Evolutionary conservation across 2,329 filamentous ascomycete species (phyloP).

Genomic region (Myriangium duriaei): DNA sequence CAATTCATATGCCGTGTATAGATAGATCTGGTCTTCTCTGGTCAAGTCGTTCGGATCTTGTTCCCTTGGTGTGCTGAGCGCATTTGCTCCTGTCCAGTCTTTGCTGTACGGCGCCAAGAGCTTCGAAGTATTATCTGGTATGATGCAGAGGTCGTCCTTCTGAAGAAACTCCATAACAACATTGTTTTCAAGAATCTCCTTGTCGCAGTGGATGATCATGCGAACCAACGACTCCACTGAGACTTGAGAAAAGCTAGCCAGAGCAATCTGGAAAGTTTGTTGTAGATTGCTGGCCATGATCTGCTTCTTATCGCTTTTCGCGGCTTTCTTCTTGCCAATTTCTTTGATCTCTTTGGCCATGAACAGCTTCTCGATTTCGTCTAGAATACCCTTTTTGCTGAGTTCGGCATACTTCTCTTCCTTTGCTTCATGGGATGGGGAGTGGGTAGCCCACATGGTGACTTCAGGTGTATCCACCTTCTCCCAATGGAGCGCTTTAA

Average conservation of each 20-base stretch:
- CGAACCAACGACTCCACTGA: slow-evolving; percentile 74
- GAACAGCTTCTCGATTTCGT: slow-evolving; percentile 95
- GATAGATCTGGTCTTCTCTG: slow-evolving; percentile 86
- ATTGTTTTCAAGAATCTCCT: slow-evolving; percentile 71
- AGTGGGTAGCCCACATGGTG: slow-evolving; percentile 83
- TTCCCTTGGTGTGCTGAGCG: slow-evolving; percentile 64
- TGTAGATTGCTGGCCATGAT: slow-evolving; percentile 84
- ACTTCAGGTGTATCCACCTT: slow-evolving; percentile 88
- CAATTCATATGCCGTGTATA: slow-evolving; percentile 85
- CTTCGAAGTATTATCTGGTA: slow-evolving; percentile 82
- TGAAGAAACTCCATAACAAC: slow-evolving; percentile 96
- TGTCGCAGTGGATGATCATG: slow-evolving; percentile 93
- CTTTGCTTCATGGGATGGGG: slow-evolving; percentile 72
- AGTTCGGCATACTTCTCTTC: slow-evolving; percentile 95
- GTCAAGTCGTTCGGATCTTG: slow-evolving; percentile 80
- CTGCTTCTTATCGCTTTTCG: slow-evolving; percentile 94
- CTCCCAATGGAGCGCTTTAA: slow-evolving; percentile 98
- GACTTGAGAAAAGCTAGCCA: slow-evolving; percentile 82
- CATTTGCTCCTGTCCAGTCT: slow-evolving; percentile 87
- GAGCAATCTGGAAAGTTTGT: slow-evolving; percentile 82
- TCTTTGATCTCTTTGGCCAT: slow-evolving; percentile 93
- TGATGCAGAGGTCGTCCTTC: slow-evolving; percentile 81
- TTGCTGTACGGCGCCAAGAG: slow-evolving; percentile 90
- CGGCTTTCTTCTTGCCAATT: slow-evolving; percentile 56
- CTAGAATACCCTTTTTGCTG: slow-evolving; percentile 85